Evolutionary conservation across 2,329 filamentous ascomycete species (phyloP), one percentile per base, ranked within the genome.

Genomic region (Sporothrix protearum): DNA sequence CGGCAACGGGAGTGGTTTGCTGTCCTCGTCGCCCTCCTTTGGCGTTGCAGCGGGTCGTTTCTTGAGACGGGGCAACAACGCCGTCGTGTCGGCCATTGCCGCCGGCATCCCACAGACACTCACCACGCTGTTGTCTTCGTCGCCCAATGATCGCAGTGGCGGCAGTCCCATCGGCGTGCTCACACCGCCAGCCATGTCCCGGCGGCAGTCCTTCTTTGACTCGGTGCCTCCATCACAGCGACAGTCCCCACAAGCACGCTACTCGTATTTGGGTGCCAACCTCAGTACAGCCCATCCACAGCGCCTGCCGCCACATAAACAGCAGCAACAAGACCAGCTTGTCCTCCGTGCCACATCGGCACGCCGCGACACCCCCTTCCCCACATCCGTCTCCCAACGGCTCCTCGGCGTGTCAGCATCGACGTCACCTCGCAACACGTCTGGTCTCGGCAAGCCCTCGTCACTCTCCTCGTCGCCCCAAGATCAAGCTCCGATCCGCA

Each of bases 11-110:
- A 68, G 63, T 28, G 36, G 83, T 55, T 85, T 85, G 66, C 78
- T 89, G 10, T 89, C 87, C 1, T 88, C 86, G 1, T 90, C 87
- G 4, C 87, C 88, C 8, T 66, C 25, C 12, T 68, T 72, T 45
- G 70, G 71, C 3, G 9, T 42, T 5, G 59, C 71, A 0, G 87
- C 86, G 30, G 86, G 84, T 57, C 82, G 85, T 2, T 80, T 83
- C 14, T 80, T 89, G 22, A 83, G 84, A 57, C 84, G 87, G 42
- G 82, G 83, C 36, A 89, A 88, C 77, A 85, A 84, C 1, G 86
- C 85, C 1, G 79, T 90, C 28, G 83, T 86, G 1, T 85, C 87
- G 6, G 84, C 85, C 59, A 83, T 90, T 74, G 82, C 85, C 0
- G 84, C 85, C 14, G 88, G 84, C 75, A 82, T 90, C 7, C 84